phyloP scores from a whole-genome alignment of 1,284 basidiomycete species.

The Sphagnurus paluster region DNA sequence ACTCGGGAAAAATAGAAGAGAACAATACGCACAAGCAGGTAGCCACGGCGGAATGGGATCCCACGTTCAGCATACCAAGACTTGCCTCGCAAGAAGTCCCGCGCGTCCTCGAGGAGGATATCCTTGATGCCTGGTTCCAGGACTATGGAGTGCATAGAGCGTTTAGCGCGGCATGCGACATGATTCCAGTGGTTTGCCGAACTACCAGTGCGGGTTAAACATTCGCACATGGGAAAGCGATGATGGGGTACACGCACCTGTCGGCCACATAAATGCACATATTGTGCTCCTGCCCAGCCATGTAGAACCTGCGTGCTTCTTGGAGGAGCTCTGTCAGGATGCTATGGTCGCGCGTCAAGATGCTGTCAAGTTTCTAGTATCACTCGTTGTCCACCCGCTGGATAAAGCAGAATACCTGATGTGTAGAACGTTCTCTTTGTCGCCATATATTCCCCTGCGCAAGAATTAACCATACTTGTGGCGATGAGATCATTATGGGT shows the following conservation, averaged over 20 bases:
- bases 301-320: conserved; percentile 56
- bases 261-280: conserved; percentile 59
- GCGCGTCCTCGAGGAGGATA: conserved; percentile 61
- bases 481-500: conserved; percentile 14
- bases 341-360: conserved; percentile 47
- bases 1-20: conserved; percentile 13
- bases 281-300: conserved; percentile 48
- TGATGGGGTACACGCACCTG: conserved; percentile 25
- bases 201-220: no score
- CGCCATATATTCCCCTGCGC: conserved; percentile 21
- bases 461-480: not conserved
- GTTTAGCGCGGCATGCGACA: conserved; percentile 59
- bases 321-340: conserved; percentile 51
- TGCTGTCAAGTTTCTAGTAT: conserved; percentile 35
- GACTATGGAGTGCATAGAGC: conserved; percentile 63
- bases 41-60: conserved; percentile 73
- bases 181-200: conserved; percentile 58
- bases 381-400: no score
- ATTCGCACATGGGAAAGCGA: no score
- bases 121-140: conserved; percentile 68
- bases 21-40: conserved; percentile 58
- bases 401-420: conserved; percentile 31
- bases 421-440: conserved; percentile 22
- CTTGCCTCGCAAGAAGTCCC: conserved; percentile 65
- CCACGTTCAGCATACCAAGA: conserved; percentile 69